phyloP scores from a whole-genome alignment of 306 rosid species.

The Casuarina cunninghamiana region DNA sequence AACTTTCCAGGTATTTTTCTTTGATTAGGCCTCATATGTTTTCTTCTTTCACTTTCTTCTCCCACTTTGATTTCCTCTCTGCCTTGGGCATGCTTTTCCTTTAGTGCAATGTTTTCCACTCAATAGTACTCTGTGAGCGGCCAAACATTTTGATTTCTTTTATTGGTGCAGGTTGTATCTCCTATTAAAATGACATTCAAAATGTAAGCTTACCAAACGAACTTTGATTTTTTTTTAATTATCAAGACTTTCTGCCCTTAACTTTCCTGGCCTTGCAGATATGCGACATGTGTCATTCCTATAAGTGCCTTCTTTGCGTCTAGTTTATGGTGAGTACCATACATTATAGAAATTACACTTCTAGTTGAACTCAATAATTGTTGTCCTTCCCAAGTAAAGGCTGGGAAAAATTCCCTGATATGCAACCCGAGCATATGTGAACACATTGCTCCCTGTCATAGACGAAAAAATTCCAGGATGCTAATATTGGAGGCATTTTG shows the following conservation, averaged over 20 bases:
- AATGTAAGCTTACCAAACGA: conserved; percentile 19
- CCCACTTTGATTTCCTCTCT: conserved; percentile 8
- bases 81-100: conserved; percentile 4
- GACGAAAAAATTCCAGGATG: background rate
- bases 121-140: background rate
- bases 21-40: background rate
- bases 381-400: background rate
- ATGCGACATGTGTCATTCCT: conserved; percentile 32
- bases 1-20: background rate
- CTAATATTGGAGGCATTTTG: background rate
- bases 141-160: conserved; percentile 3
- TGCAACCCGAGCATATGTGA: background rate
- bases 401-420: background rate
- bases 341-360: background rate
- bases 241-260: background rate
- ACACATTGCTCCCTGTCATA: background rate
- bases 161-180: conserved; percentile 27
- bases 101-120: background rate
- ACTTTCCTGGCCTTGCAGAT: conserved; percentile 21
- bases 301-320: conserved; percentile 36
- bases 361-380: background rate
- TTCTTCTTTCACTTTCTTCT: background rate
- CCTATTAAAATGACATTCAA: conserved; percentile 36
- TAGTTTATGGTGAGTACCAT: conserved; percentile 24
- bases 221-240: background rate